Evolutionary conservation across 768 basidiomycete genomes (phyloP).

Genomic region (Podaxis sp.): DNA sequence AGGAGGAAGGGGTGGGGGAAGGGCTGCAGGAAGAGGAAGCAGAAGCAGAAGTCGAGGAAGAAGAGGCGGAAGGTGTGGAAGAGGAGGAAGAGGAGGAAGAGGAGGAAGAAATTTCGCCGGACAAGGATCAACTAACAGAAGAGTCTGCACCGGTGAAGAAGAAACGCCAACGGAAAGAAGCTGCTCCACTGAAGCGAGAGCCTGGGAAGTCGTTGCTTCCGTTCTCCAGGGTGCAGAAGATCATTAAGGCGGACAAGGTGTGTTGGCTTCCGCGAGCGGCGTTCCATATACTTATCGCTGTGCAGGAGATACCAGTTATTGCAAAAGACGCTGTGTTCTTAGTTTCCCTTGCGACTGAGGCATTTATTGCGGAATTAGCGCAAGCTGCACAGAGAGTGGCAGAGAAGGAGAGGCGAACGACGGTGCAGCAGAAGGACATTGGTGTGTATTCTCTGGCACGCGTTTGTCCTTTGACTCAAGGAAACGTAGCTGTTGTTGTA

Average conservation of each 20-base stretch:
- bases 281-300: not conserved
- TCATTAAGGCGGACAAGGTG: constrained; percentile 85
- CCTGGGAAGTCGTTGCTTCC: constrained; percentile 75
- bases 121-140: constrained; percentile 6
- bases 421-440: constrained; percentile 76
- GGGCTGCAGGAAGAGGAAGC: constrained; percentile 3
- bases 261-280: constrained; percentile 14
- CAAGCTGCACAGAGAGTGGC: constrained; percentile 73
- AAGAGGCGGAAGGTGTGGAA: constrained; percentile 5
- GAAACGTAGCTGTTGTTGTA: constrained; percentile 52
- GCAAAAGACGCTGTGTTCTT: constrained; percentile 77
- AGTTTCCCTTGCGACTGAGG: constrained; percentile 83
- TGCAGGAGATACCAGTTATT: constrained; percentile 72
- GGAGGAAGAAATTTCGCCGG: constrained; percentile 1
- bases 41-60: constrained; percentile 1
- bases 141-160: constrained; percentile 22
- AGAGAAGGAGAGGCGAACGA: constrained; percentile 66
- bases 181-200: constrained; percentile 26
- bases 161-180: constrained; percentile 27
- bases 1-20: not conserved
- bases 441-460: constrained; percentile 42
- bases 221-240: constrained; percentile 75
- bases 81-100: constrained; percentile 11
- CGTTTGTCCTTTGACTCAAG: not conserved
- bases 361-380: constrained; percentile 76